A percentile compares a stretch with the other conserved stretches of the same genome.
These are phyloP conservation scores for Ramaria sp. DNA, from an alignment of 768 basidiomycete genomes.

Conservation along the genomic window DNA sequence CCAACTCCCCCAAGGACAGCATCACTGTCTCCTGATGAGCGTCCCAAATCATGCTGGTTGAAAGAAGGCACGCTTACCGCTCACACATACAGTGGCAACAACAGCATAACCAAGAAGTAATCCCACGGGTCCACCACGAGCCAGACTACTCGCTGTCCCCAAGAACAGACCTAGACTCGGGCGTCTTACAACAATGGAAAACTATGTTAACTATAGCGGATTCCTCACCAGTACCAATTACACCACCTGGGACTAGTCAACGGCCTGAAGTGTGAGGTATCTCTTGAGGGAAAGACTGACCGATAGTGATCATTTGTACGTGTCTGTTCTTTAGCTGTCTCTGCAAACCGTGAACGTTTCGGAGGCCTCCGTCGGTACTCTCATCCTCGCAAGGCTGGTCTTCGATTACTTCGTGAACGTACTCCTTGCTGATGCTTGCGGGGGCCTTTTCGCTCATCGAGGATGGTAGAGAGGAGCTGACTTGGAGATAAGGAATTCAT, in stretches of 20 bases:
- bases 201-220: background rate
- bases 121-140: slow-evolving; percentile 43
- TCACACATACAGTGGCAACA: slow-evolving; percentile 20
- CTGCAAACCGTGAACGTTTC: too few species aligned
- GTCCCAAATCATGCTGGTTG: slow-evolving; percentile 11
- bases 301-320: too few species aligned
- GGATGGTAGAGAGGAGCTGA: too few species aligned
- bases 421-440: too few species aligned
- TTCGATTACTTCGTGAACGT: too few species aligned
- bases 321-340: too few species aligned
- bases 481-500: too few species aligned
- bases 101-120: slow-evolving; percentile 36
- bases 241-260: background rate
- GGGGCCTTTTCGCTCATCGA: too few species aligned
- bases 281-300: too few species aligned
- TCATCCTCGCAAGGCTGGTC: too few species aligned
- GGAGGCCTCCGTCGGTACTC: too few species aligned
- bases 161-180: slow-evolving; percentile 28
- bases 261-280: too few species aligned
- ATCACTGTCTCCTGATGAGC: slow-evolving; percentile 14
- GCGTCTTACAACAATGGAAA: background rate
- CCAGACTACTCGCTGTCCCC: slow-evolving; percentile 26
- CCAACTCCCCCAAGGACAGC: slow-evolving; percentile 28
- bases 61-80: slow-evolving; percentile 9
- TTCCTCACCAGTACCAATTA: slow-evolving; percentile 8